Base-by-base conservation (phyloP, 345 rosid genomes). In the Lepidium africanum region DNA sequence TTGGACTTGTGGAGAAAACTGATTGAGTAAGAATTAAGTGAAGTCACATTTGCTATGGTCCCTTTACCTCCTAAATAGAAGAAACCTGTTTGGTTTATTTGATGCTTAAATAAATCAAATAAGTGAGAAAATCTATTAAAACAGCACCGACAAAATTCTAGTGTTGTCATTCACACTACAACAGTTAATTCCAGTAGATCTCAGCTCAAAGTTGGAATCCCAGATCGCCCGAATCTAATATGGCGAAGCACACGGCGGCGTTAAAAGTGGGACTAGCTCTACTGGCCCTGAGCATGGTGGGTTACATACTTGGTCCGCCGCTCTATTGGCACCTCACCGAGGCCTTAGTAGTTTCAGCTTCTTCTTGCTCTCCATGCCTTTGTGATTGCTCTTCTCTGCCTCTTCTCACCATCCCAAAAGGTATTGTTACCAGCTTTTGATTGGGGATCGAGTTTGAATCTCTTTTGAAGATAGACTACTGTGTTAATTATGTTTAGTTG, bases 301-400 rank as follows among this genome's bases (percentile, higher is more conserved):
- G 86, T 8, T 93, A 90, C 86, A 81, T 93, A 64, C 66, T 93
- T 51, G 97, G 94, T 52, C 96, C 97, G 3, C 97, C 98, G 48
- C 86, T 93, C 16, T 88, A 93, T 75, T 93, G 97, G 97, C 98
- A 93, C 49, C 80, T 93, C 78, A 81, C 80, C 60, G 98, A 92
- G 55, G 98, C 84, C 5, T 63, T 92, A 30, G 91, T 80, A 12
- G 74, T 9, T 47, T 76, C 79, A 6, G 43, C 71, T 12, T 48
- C 77, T 52, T 65, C 83, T 61, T 89, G 93, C 73, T 27, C 85
- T 54, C 81, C 85, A 41, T 88, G 97, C 39, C 54, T 58, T 50
- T 93, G 98, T 52, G 97, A 93, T 61, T 93, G 98, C 84, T 84
- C 92, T 38, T 85, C 96, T 33, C 86, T 69, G 73, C 90, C 98